Evolutionary conservation across 73 alveolate species (phyloP), one percentile per base, ranked within the genome.

Genomic region (Paramecium octaurelia): DNA sequence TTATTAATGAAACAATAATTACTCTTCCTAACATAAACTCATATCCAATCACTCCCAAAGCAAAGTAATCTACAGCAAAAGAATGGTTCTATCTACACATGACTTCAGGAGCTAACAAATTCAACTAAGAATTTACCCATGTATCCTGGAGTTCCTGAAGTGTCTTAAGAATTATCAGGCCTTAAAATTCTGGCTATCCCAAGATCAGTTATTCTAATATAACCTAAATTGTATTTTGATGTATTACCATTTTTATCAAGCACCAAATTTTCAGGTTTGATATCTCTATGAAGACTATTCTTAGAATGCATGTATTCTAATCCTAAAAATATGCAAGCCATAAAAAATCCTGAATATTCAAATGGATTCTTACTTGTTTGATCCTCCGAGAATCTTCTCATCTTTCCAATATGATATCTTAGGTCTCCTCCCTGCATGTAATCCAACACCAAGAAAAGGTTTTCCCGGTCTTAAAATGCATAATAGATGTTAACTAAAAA

Each of bases 211-310:
- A 96, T 95, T 88, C 97, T 92, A 11, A 93, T 92, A 93, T 94
- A 95, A 9, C 97, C 96, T 71, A 38, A 43, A 60, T 9, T 0
- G 12, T 8, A 27, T 23, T 5, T 18, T 34, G 27, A 10, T 24
- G 1, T 11, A 57, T 31, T 68, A 24, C 95, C 98, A 35, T 95
- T 95, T 23, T 87, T 92, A 85, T 98, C 99, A 50, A 98, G 95
- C 24, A 98, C 99, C 77, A 98, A 73, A 93, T 98, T 98, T 95
- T 98, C 99, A 24, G 99, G 99, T 69, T 98, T 98, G 58, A 98
- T 97, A 92, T 98, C 99, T 59, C 99, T 92, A 94, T 98, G 99
- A 8, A 98, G 70, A 35, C 97, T 95, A 58, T 96, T 94, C 75
- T 98, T 95, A 80, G 96, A 91, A 93, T 98, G 99, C 46, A 98